Conservation (phyloP, 192 early-diverging fungal species). For the Dissophora ornata region DNA sequence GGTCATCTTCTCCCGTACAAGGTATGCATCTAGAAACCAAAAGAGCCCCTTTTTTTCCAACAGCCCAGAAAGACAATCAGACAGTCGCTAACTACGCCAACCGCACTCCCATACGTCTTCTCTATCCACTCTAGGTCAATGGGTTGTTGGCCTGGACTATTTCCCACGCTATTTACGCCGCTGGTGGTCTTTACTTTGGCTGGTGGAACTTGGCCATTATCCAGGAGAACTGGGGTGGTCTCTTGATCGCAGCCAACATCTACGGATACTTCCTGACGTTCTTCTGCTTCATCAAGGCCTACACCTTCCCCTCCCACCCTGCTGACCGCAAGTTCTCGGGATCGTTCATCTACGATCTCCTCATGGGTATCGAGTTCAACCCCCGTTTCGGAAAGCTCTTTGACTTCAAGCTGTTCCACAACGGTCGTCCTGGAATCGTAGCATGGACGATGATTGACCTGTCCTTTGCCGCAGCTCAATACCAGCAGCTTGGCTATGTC, state of each 20-base stretch:
- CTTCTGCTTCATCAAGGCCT: slow-evolving; percentile 78
- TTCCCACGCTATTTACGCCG: slow-evolving; percentile 74
- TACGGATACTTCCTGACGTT: slow-evolving; percentile 83
- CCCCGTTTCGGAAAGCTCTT: slow-evolving; percentile 78
- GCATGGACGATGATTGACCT: slow-evolving; percentile 86
- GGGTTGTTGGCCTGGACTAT: slow-evolving; percentile 80
- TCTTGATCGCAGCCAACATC: slow-evolving; percentile 76
- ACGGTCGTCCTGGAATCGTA: slow-evolving; percentile 86
- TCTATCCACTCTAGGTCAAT: slow-evolving; percentile 70
- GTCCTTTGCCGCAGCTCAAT: slow-evolving; percentile 83
- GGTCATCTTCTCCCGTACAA: slow-evolving; percentile 79
- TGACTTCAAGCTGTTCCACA: slow-evolving; percentile 89
- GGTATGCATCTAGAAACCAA: slow-evolving; percentile 50
- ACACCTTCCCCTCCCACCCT: slow-evolving; percentile 75
- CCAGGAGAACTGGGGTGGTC: slow-evolving; percentile 79
- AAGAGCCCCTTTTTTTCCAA: no score
- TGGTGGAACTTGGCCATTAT: slow-evolving; percentile 75
- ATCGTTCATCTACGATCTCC: slow-evolving; percentile 78
- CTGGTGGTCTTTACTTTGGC: slow-evolving; percentile 68
- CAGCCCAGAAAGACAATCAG: no score
- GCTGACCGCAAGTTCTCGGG: slow-evolving; percentile 84
- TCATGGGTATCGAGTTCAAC: slow-evolving; percentile 89
- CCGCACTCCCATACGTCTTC: no score
- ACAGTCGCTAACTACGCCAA: no score
- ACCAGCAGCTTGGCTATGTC: slow-evolving; percentile 75